These are phyloP conservation scores for Bjerkandera adusta DNA, from an alignment of 1,284 basidiomycete genomes.

Conservation along the genomic window DNA sequence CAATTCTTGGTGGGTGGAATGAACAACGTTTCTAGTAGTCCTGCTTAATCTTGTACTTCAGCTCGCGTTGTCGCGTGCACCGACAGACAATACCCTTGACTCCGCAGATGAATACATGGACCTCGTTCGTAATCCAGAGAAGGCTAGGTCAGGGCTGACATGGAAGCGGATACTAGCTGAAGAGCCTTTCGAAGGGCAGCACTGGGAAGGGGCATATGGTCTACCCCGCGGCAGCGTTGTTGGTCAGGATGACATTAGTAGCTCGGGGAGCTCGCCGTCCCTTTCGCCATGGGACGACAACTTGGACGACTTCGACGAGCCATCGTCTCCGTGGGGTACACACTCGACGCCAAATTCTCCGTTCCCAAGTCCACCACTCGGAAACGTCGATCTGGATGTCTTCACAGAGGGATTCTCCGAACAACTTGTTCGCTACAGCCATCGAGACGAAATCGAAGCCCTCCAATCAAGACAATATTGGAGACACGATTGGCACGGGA, in stretches of 20 bases:
- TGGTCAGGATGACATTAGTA: conserved; percentile 33
- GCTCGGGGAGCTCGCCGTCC: conserved; percentile 33
- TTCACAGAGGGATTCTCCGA: conserved; percentile 3
- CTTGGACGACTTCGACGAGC: conserved; percentile 41
- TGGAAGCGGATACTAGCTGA: conserved; percentile 76
- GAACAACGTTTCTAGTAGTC: background rate
- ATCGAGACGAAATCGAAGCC: conserved; percentile 53
- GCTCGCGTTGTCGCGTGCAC: conserved; percentile 55
- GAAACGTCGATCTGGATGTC: background rate
- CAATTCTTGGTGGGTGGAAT: conserved; percentile 56
- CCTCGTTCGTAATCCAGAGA: conserved; percentile 41
- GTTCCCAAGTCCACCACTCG: background rate
- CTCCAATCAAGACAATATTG: conserved; percentile 67
- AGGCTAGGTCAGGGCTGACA: conserved; percentile 43
- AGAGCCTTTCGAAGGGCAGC: conserved; percentile 76
- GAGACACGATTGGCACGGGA: conserved; percentile 57
- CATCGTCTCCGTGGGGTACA: conserved; percentile 44
- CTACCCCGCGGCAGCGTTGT: conserved; percentile 37
- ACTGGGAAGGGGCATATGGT: conserved; percentile 67
- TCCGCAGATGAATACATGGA: conserved; percentile 54
- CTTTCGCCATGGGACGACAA: conserved; percentile 48
- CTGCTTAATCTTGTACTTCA: conserved; percentile 25
- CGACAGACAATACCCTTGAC: conserved; percentile 43
- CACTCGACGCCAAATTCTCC: conserved; percentile 31
- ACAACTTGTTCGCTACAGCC: conserved; percentile 29